Conservation (phyloP, 257 asterid genomes). For the Voacanga thouarsii region DNA sequence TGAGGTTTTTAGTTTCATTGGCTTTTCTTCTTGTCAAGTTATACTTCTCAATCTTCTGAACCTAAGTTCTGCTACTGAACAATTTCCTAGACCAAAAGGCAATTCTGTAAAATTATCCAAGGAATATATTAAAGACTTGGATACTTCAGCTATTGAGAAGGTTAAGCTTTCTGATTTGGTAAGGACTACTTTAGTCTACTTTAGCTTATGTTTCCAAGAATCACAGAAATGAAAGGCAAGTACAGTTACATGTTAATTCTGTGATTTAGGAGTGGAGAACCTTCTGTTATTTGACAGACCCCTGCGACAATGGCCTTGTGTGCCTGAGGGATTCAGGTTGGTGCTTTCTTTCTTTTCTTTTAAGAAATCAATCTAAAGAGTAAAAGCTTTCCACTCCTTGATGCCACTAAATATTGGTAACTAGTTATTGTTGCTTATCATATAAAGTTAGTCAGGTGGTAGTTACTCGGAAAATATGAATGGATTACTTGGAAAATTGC, state of each 20-base stretch:
- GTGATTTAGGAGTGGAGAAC: conserved; percentile 72
- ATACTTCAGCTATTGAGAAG: conserved; percentile 48
- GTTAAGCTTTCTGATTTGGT: conserved; percentile 82
- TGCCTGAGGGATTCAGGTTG: conserved; percentile 59
- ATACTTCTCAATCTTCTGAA: conserved; percentile 16
- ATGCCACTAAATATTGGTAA: neutral
- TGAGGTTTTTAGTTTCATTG: no score
- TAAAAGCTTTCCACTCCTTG: neutral
- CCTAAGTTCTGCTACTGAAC: conserved; percentile 21
- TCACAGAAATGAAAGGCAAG: neutral
- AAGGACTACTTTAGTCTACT: conserved; percentile 23
- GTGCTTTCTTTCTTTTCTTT: conserved; percentile 20
- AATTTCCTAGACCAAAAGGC: conserved; percentile 46
- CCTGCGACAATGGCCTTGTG: conserved; percentile 88
- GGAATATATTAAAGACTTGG: conserved; percentile 42
- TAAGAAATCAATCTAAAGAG: conserved; percentile 1
- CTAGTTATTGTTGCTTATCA: neutral
- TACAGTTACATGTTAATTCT: conserved; percentile 8
- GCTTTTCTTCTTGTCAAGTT: conserved; percentile 9
- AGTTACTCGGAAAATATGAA: neutral
- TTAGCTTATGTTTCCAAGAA: conserved; percentile 8
- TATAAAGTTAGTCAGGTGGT: neutral
- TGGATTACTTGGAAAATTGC: neutral
- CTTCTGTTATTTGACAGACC: conserved; percentile 65
- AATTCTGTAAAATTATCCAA: conserved; percentile 38